Conservation (phyloP, 495 filamentous ascomycete genomes). For the Penicillium manginii region DNA sequence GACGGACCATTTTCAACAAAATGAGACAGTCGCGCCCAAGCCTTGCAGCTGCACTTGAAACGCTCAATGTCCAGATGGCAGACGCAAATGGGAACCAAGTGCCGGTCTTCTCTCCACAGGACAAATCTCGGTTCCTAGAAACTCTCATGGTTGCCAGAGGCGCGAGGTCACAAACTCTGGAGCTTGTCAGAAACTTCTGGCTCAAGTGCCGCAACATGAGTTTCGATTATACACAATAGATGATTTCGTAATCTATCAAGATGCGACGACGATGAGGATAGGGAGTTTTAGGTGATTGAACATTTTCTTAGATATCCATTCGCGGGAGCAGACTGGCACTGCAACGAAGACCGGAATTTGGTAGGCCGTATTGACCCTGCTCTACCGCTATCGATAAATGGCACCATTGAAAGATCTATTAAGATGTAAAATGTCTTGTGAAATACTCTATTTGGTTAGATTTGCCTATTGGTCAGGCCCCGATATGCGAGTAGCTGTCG, state of each 20-base stretch:
- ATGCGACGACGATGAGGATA: constrained; percentile 5
- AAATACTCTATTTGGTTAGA: too few species aligned
- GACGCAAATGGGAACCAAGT: constrained; percentile 36
- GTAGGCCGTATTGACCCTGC: neutral
- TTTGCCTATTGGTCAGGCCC: too few species aligned
- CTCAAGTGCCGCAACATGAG: constrained; percentile 68
- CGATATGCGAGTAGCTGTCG: too few species aligned
- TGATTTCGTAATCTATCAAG: neutral
- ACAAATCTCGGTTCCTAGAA: constrained; percentile 41
- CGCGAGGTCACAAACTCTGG: constrained; percentile 54
- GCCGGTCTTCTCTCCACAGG: constrained; percentile 31
- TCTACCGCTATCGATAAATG: too few species aligned
- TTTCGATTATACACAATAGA: constrained; percentile 60
- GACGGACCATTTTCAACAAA: constrained; percentile 71
- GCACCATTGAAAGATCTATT: too few species aligned
- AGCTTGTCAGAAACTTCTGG: constrained; percentile 70
- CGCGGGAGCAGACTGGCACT: constrained; percentile 8
- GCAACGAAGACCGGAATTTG: neutral
- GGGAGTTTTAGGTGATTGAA: constrained; percentile 16
- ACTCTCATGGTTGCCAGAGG: constrained; percentile 60
- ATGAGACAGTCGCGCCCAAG: constrained; percentile 65
- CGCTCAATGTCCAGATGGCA: constrained; percentile 43
- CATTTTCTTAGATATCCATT: constrained; percentile 20
- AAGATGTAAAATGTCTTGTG: too few species aligned
- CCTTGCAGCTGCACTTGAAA: constrained; percentile 59